Evolutionary conservation across 2,329 filamentous ascomycete genomes (phyloP), one percentile per base, ranked within the genome.

Genomic region (Diaporthe velutina): DNA sequence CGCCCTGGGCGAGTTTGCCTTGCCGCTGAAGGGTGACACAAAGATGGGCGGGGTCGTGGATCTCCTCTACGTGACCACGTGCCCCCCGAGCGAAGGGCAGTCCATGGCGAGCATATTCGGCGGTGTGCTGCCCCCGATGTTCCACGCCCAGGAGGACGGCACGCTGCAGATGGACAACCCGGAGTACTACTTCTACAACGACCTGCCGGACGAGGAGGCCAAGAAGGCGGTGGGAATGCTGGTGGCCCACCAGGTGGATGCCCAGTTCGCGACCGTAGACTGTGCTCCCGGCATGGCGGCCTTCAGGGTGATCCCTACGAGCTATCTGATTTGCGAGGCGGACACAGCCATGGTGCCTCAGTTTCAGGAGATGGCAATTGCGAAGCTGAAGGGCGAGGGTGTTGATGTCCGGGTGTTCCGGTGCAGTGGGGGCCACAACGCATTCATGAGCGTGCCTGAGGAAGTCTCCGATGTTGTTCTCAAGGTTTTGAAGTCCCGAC

Each of bases 1-100:
- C 12, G 75, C 77, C n/a, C 40, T 74, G 68, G 73, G 67, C 45
- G 73, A 64, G n/a, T 33, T 74, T 30, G 73, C 68, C 33, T 64
- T 54, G n/a, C 70, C 57, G 1, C 15, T 66, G 13, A 54, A 45
- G 35, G 70, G 70, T 48, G 57, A 72, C 60, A 60, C 57, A 33
- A 40, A 40, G 38, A 45, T 33, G 35, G 70, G 70, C 33, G 70
- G 70, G 25, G 70, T 72, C 5, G 50, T 54, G 25, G 48, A 72
- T 38, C n/a, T 72, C 33, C 48, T 72, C 35, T 64, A 55, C 48
- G 48, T 72, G 57, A 54, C 70, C 25, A 64, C 57, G 7, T 72
- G 48, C 15, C 45, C 54, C 28, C 57, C 54, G 45, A 72, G 25
- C 19, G 70, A 72, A 15, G 70, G 70, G 4, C 54, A 72, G 48